These are phyloP conservation scores for Teratosphaeria gauchensis DNA, from an alignment of 2,329 filamentous ascomycete species.

Conservation along the genomic window DNA sequence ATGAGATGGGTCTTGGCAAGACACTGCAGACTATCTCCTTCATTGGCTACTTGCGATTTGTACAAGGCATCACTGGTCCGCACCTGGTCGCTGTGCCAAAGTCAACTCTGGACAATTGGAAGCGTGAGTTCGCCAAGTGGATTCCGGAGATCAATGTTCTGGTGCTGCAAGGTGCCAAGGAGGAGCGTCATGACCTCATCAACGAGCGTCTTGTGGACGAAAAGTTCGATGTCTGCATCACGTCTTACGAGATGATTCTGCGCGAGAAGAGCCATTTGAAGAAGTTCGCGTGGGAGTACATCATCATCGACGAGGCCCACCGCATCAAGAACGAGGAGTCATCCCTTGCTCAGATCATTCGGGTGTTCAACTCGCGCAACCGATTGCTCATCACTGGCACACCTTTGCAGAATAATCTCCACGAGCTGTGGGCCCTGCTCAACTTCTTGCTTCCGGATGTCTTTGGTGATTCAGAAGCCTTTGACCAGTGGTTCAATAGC, in stretches of 20 bases:
- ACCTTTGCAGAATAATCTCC: constrained; percentile 92
- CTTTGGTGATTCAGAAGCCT: constrained; percentile 91
- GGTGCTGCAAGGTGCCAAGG: constrained; percentile 89
- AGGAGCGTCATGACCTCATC: constrained; percentile 80
- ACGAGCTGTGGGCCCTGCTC: constrained; percentile 93
- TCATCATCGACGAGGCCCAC: constrained; percentile 96
- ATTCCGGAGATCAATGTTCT: constrained; percentile 92
- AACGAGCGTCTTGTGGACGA: constrained; percentile 85
- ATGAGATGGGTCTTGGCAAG: constrained; percentile 98
- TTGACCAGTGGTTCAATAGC: constrained; percentile 94
- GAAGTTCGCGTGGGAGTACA: constrained; percentile 99
- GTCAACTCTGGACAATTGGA: constrained; percentile 97
- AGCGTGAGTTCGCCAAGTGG: constrained; percentile 87
- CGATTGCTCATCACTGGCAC: constrained; percentile 93
- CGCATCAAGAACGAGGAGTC: constrained; percentile 99
- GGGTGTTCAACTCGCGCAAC: constrained; percentile 91
- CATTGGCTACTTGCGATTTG: constrained; percentile 84
- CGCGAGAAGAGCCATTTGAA: constrained; percentile 89
- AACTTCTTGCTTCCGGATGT: constrained; percentile 98
- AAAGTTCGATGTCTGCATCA: constrained; percentile 96
- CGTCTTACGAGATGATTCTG: constrained; percentile 97
- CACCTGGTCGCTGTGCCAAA: constrained; percentile 91
- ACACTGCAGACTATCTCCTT: constrained; percentile 97
- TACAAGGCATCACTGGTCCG: constrained; percentile 80
- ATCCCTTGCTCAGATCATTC: constrained; percentile 90